A percentile compares a stretch with the other conserved stretches of the same genome.
These are phyloP conservation scores for Pythium brassicae DNA, from an alignment of 352 stramenopile genomes.

Conservation along the genomic window DNA sequence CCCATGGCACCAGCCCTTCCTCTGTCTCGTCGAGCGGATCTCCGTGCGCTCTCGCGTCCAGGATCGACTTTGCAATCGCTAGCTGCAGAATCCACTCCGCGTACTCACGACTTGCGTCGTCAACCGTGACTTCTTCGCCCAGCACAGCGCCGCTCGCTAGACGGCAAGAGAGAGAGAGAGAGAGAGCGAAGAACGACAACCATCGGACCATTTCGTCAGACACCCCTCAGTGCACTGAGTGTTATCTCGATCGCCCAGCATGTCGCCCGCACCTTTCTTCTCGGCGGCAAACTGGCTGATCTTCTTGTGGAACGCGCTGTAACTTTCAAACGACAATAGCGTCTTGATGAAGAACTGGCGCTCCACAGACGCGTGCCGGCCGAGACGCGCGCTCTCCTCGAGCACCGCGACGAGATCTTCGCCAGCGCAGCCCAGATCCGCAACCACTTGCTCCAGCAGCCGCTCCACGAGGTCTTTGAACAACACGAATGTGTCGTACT, in stretches of 20 bases:
- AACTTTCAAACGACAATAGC: conserved; percentile 70
- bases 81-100: conserved; percentile 67
- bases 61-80: conserved; percentile 57
- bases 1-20: conserved; percentile 54
- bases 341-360: conserved; percentile 65
- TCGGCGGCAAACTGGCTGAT: conserved; percentile 53
- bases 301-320: conserved; percentile 44
- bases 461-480: conserved; percentile 72
- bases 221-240: no score
- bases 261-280: conserved; percentile 21
- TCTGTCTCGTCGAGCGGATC: conserved; percentile 46
- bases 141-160: conserved; percentile 4
- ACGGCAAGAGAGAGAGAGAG: neutral
- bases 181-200: neutral
- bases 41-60: conserved; percentile 52
- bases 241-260: neutral
- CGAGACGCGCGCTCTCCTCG: conserved; percentile 30
- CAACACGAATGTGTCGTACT: conserved; percentile 62
- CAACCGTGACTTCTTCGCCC: neutral
- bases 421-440: conserved; percentile 55
- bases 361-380: conserved; percentile 32
- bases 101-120: conserved; percentile 13
- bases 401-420: conserved; percentile 50
- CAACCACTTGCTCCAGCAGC: conserved; percentile 52
- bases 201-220: neutral